Evolutionary conservation across 106 monocot genomes (phyloP).

Genomic region (Apostasia ramifera): DNA sequence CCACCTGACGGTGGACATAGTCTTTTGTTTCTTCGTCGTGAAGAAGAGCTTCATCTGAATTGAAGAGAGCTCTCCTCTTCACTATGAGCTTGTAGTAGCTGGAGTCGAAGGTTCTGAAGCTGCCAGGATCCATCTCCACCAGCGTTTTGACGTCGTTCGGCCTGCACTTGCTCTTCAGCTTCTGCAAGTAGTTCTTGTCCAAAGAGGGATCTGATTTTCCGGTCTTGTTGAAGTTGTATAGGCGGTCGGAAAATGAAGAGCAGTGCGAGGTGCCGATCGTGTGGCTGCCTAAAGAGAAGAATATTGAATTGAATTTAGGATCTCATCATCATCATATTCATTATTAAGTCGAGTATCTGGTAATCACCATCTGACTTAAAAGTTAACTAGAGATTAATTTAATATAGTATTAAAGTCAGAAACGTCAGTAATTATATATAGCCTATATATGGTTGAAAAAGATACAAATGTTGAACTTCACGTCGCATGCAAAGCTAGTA

Average conservation of each 20-base stretch:
- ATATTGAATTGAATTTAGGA: too few species aligned
- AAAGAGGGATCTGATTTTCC: conserved; percentile 41
- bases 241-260: conserved; percentile 23
- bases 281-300: conserved; percentile 21
- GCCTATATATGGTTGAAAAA: too few species aligned
- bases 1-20: background rate
- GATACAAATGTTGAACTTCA: too few species aligned
- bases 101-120: conserved; percentile 36
- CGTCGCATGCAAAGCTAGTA: too few species aligned
- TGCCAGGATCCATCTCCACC: conserved; percentile 51
- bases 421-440: too few species aligned
- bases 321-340: too few species aligned
- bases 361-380: too few species aligned
- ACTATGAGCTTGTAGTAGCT: conserved; percentile 32
- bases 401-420: too few species aligned
- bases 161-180: conserved; percentile 40
- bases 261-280: conserved; percentile 43
- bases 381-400: too few species aligned
- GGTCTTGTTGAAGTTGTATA: conserved; percentile 50
- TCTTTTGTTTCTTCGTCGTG: conserved; percentile 15
- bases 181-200: conserved; percentile 22
- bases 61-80: conserved; percentile 35
- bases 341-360: too few species aligned
- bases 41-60: conserved; percentile 36
- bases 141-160: conserved; percentile 27